Base-by-base conservation (phyloP, 176 grass and related monocot genomes). In the Ampelocalamus luodianensis region DNA sequence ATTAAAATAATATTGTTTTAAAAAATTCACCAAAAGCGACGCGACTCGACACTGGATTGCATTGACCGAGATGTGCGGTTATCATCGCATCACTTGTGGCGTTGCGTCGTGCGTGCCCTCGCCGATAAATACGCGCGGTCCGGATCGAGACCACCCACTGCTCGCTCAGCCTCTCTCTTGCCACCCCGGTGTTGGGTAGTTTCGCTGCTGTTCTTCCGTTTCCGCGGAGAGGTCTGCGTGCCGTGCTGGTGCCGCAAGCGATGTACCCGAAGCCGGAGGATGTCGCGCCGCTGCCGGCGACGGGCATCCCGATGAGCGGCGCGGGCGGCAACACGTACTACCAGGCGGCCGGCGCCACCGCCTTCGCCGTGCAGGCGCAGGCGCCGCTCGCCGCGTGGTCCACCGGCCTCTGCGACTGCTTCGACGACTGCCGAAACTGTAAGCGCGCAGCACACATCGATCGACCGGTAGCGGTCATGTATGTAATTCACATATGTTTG, bases 401-500 rank as follows among this genome's bases (percentile, higher is more conserved):
- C 54, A 92, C 93, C 2, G 90, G 93, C 0, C 90, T 95, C 79
- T 92, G 79, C 75, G 50, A 89, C 66, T 95, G 90, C 86, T 84
- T 73, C 65, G 90, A 92, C 65, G 93, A 95, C 79, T 74, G 75
- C 80, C 5, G 58, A 66, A 91, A 91, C 87, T 95, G 93, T 94
- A 87, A 72, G 69, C 32, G 32, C 32, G 2, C 32, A 34, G 32
- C 32, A 34, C 32, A 34, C 32, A 22, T 12, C 15, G 59, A 65
- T 34, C 37, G 15, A 8, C 27, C 53, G 17, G 18, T 22, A 55
- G 6, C 18, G 18, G 22, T 7, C 50, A 18, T 18, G 16, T 54
- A 54, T 6, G 32, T 3, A 7, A 56, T 20, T 56, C 5, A 8
- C 50, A 54, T 8, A 4, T 44, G 18, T 37, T 42, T 44, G 67